Conservation (phyloP, 805 yeast genomes). For the Kazachstania bromeliacearum region DNA sequence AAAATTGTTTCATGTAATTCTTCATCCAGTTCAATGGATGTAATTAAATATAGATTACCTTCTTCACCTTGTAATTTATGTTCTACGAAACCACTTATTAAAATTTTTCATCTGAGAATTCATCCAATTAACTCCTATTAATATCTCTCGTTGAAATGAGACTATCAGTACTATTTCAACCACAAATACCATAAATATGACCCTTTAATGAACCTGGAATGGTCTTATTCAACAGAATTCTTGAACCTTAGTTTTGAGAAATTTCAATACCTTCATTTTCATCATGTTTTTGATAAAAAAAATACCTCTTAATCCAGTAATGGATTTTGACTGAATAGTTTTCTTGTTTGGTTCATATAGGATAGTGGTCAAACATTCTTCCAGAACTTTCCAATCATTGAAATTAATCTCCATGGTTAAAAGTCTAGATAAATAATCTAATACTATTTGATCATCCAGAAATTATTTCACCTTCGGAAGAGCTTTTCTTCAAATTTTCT, state of each 20-base stretch:
- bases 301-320: constrained; percentile 43
- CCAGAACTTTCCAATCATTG: constrained; percentile 58
- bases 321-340: constrained; percentile 32
- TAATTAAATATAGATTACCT: constrained; percentile 79
- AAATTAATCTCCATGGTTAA: constrained; percentile 59
- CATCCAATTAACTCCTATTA: constrained; percentile 93
- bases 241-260: constrained; percentile 93
- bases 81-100: constrained; percentile 93
- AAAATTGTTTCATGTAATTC: constrained; percentile 55
- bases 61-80: constrained; percentile 94
- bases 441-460: constrained; percentile 28
- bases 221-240: constrained; percentile 93
- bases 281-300: constrained; percentile 41
- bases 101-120: constrained; percentile 86
- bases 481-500: constrained; percentile 14
- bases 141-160: constrained; percentile 95
- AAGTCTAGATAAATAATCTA: constrained; percentile 43
- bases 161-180: constrained; percentile 98
- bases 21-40: constrained; percentile 83
- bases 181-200: constrained; percentile 95
- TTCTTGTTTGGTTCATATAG: constrained; percentile 28
- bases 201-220: constrained; percentile 81
- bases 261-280: constrained; percentile 79
- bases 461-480: constrained; percentile 11
- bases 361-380: constrained; percentile 42